These are phyloP conservation scores for Phlegmacium glaucopus DNA, from an alignment of 768 basidiomycete species.

Conservation along the genomic window DNA sequence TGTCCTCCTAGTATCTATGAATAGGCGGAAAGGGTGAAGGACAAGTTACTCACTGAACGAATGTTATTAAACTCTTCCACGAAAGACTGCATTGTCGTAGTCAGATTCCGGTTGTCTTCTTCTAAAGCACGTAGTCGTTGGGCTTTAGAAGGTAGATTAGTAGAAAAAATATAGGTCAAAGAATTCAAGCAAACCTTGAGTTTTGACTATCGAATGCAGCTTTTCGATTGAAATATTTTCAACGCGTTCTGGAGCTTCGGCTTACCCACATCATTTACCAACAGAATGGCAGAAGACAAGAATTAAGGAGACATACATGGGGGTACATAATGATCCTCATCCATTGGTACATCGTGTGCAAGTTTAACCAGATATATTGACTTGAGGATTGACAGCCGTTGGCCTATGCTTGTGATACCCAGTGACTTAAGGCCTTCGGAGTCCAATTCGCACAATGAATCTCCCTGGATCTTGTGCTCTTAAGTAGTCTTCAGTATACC, in stretches of 20 bases:
- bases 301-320: conserved; percentile 57
- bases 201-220: conserved; percentile 61
- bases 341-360: conserved; percentile 77
- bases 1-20: conserved; percentile 28
- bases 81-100: conserved; percentile 56
- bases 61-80: conserved; percentile 60
- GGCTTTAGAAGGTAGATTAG: conserved; percentile 35
- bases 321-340: conserved; percentile 82
- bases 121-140: conserved; percentile 69
- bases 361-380: conserved; percentile 89
- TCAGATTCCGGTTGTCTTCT: conserved; percentile 72
- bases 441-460: conserved; percentile 81
- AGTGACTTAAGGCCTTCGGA: conserved; percentile 82
- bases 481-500: not conserved
- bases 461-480: conserved; percentile 91
- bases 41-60: conserved; percentile 9
- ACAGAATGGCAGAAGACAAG: not conserved
- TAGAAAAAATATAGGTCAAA: conserved; percentile 5
- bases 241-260: conserved; percentile 28
- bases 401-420: conserved; percentile 88
- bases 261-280: conserved; percentile 16
- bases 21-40: conserved; percentile 1
- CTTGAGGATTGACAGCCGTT: conserved; percentile 88
- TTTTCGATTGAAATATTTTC: conserved; percentile 58
- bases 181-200: conserved; percentile 56